Percentiles rank a stretch among this genome's conserved stretches.
Evolutionary conservation across 2,329 filamentous ascomycete genomes (phyloP).

Genomic region (Penicillium sp.): DNA sequence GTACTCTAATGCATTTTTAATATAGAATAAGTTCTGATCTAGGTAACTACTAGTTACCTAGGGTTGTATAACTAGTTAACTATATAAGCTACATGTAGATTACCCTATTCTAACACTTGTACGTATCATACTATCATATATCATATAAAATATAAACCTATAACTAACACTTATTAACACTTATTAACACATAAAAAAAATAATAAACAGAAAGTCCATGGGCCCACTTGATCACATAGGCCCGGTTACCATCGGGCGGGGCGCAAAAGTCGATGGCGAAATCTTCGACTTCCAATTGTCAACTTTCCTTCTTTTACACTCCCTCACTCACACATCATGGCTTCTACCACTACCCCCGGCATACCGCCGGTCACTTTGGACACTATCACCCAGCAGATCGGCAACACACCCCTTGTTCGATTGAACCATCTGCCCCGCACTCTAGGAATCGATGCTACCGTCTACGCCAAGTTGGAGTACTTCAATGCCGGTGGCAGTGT

Average conservation of each 20-base stretch:
- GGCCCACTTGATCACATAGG: no score
- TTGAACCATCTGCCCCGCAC: constrained; percentile 92
- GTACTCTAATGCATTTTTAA: no score
- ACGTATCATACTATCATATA: background rate
- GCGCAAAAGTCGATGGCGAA: constrained; percentile 19
- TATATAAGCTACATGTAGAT: no score
- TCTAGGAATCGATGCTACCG: constrained; percentile 80
- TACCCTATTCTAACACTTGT: background rate
- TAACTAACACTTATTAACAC: background rate
- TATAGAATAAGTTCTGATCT: no score
- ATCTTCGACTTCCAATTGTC: constrained; percentile 6
- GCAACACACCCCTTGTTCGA: constrained; percentile 91
- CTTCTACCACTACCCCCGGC: constrained; percentile 50
- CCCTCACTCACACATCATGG: constrained; percentile 40
- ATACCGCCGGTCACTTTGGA: constrained; percentile 59
- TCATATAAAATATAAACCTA: background rate
- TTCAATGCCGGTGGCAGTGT: constrained; percentile 94
- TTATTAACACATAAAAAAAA: no score
- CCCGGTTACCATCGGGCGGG: constrained; percentile 27
- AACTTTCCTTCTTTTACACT: background rate
- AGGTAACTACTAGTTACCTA: no score
- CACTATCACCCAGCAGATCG: constrained; percentile 82
- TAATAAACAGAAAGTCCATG: no score
- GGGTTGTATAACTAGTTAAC: no score
- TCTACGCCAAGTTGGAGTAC: constrained; percentile 88